Base-by-base conservation (phyloP, 306 rosid genomes). In the Sechiopsis laciniata region DNA sequence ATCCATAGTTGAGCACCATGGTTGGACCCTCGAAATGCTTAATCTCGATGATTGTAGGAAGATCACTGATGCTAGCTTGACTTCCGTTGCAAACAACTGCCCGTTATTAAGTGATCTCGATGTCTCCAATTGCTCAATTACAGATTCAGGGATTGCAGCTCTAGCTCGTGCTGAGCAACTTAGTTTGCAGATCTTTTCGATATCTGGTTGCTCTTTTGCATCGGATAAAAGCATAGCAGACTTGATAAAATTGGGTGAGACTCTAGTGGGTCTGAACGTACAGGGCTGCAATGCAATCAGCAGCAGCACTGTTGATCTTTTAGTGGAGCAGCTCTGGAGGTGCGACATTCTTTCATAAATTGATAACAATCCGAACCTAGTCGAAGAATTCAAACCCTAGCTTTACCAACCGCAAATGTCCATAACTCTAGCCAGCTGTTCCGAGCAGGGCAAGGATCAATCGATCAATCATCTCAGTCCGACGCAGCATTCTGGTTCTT, bases 201-300 rank as follows among this genome's bases (percentile, higher is more conserved):
- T 95, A 64, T 79, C 96, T 3, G 87, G 96, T 48, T 91, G 99
- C 83, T 12, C 80, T 14, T 53, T 15, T 22, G 78, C 91, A 53
- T 80, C 99, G 5, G 84, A 87, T 73, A 88, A 83, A 85, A 80
- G 97, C 73, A 45, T 89, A 78, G 61, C 76, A 7, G 84, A 92
- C 35, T 81, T 95, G 78, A 79, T 65, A 10, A 83, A 84, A 29
- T 20, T 91, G 80, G 95, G 97, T 8, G 50, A 74, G 72, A 76
- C 86, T 35, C 97, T 95, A 3, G n/a, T 62, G 52, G 99, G 99
- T 21, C 80, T 95, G 45, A 95, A 95, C 76, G 80, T 95, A 58
- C 88, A 76, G 78, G 82, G 81, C 57, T 95, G 99, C 88, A 91
- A 84, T 2, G 80, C 76, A 35, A 84, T 89, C 82, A 84, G 90